A percentile compares a stretch with the other conserved stretches of the same genome.
These are phyloP conservation scores for Termitomyces sp. DNA, from an alignment of 768 basidiomycete genomes.

Conservation along the genomic window DNA sequence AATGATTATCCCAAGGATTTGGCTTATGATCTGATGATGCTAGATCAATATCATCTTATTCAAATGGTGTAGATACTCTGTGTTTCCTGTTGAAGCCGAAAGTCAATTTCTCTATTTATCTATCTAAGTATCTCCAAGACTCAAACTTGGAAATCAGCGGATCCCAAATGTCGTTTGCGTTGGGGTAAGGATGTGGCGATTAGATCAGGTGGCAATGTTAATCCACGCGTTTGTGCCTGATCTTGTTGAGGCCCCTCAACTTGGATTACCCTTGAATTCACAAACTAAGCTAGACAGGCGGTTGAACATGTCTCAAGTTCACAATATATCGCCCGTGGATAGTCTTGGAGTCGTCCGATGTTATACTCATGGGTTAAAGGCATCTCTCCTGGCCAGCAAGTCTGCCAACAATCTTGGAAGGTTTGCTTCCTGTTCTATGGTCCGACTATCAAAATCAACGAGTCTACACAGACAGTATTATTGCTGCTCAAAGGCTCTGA, in stretches of 20 bases:
- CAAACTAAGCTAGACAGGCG: neutral
- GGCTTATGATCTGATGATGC: too few species aligned
- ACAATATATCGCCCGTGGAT: constrained; percentile 20
- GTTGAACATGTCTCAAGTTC: constrained; percentile 6
- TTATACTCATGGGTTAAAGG: constrained; percentile 21
- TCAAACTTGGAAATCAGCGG: too few species aligned
- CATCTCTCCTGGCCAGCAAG: constrained; percentile 20
- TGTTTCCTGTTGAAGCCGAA: neutral
- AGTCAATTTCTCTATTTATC: too few species aligned
- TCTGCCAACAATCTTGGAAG: constrained; percentile 25
- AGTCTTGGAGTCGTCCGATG: constrained; percentile 28
- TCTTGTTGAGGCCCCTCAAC: neutral
- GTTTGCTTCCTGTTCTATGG: constrained; percentile 19
- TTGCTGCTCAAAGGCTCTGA: constrained; percentile 22
- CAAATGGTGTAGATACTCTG: neutral
- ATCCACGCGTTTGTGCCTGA: neutral
- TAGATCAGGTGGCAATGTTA: neutral
- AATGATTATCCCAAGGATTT: neutral
- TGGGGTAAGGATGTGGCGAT: too few species aligned
- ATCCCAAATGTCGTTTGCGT: too few species aligned
- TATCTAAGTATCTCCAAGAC: too few species aligned
- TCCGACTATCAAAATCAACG: neutral
- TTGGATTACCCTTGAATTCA: neutral
- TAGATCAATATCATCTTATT: neutral
- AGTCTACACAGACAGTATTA: constrained; percentile 25